Conservation (phyloP, 179 eudicot genomes). For the Corrigiola litoralis region DNA sequence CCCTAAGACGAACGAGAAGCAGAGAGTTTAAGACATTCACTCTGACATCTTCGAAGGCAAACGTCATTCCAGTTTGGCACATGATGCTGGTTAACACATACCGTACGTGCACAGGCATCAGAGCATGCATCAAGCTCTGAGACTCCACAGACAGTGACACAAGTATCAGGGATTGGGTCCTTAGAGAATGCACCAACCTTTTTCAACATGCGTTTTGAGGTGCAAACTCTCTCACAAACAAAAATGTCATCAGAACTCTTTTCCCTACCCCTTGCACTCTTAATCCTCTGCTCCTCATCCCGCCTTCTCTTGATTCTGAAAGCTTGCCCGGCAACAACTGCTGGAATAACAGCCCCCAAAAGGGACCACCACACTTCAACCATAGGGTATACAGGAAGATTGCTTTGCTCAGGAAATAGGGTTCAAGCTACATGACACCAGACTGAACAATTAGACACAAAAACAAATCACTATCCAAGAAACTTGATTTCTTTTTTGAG, state of each 20-base stretch:
- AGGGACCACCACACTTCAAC: constrained; percentile 90
- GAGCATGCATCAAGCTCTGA: constrained; percentile 90
- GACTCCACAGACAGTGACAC: constrained; percentile 88
- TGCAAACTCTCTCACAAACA: constrained; percentile 85
- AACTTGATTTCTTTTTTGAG: no score
- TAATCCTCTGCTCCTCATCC: constrained; percentile 69
- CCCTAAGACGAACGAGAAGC: constrained; percentile 26
- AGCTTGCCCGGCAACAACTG: constrained; percentile 72
- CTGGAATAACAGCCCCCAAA: constrained; percentile 77
- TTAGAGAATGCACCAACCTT: constrained; percentile 86
- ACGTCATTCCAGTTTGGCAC: constrained; percentile 92
- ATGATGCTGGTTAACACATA: constrained; percentile 90
- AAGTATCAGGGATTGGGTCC: constrained; percentile 76
- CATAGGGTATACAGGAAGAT: no score
- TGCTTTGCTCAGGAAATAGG: no score
- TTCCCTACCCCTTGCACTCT: constrained; percentile 68
- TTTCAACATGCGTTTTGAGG: constrained; percentile 84
- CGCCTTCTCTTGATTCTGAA: constrained; percentile 66
- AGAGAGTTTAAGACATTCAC: constrained; percentile 85
- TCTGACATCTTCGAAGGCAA: constrained; percentile 75
- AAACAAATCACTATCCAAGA: no score
- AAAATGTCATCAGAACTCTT: constrained; percentile 82
- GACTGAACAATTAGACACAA: no score
- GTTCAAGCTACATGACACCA: no score
- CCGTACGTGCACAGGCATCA: constrained; percentile 87